Evolutionary conservation across 257 asterid species (phyloP).

Genomic region (Coffea eugenioides): DNA sequence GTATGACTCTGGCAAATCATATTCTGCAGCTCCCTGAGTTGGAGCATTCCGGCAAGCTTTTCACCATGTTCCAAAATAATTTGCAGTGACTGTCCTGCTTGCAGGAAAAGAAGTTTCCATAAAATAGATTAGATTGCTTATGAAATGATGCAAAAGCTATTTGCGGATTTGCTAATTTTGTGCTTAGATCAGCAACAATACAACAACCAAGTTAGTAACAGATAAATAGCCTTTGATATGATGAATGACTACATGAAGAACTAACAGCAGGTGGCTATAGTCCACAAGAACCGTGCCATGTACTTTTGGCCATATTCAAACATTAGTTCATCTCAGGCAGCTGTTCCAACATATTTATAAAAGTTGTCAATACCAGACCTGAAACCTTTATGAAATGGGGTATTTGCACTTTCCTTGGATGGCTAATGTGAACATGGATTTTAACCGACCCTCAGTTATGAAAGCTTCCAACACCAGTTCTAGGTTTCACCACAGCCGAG

Average conservation of each 20-base stretch:
- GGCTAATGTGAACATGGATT: background rate
- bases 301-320: background rate
- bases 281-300: background rate
- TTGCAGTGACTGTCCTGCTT: slow-evolving; percentile 79
- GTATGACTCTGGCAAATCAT: slow-evolving; percentile 57
- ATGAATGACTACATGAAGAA: background rate
- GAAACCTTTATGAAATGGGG: background rate
- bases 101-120: slow-evolving; percentile 17
- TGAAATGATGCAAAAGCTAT: background rate
- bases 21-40: slow-evolving; percentile 75
- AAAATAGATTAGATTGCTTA: background rate
- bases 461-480: background rate
- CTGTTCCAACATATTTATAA: background rate
- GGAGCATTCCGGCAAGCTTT: slow-evolving; percentile 83
- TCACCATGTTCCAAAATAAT: slow-evolving; percentile 92
- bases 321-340: background rate
- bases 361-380: background rate
- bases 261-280: background rate
- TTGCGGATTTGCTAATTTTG: background rate
- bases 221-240: background rate
- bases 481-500: background rate
- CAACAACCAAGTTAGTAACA: background rate
- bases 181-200: background rate
- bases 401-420: background rate
- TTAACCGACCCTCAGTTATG: background rate